These are phyloP conservation scores for Xylariomycetidae sp. DNA, from an alignment of 2,329 filamentous ascomycete genomes.

Conservation along the genomic window DNA sequence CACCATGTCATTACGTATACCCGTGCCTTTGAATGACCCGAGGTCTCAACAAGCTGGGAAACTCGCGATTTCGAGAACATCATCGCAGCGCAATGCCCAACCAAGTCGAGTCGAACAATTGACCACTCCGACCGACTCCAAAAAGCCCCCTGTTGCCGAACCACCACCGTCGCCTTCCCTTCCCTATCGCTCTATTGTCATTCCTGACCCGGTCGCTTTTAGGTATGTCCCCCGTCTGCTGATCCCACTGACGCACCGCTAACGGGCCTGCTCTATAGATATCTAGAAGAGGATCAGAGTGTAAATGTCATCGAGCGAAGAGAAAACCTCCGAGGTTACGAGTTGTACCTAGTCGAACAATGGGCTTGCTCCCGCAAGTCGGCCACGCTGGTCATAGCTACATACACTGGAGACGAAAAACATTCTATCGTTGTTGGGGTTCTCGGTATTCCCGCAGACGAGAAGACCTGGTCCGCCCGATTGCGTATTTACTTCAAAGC, in stretches of 20 bases:
- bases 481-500: conserved; percentile 82
- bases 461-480: conserved; percentile 72
- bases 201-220: conserved; percentile 56
- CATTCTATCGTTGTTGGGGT: conserved; percentile 77
- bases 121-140: conserved; percentile 12
- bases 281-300: conserved; percentile 78
- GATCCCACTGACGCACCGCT: too few relatives aligned
- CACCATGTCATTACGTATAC: conserved; percentile 29
- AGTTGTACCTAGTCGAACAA: conserved; percentile 92
- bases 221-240: too few relatives aligned
- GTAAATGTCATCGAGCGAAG: conserved; percentile 72
- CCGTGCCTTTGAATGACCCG: conserved; percentile 23
- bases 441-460: conserved; percentile 75
- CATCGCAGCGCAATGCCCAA: conserved; percentile 23
- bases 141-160: conserved; percentile 8
- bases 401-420: conserved; percentile 81
- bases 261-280: too few relatives aligned
- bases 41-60: conserved; percentile 35
- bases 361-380: conserved; percentile 92
- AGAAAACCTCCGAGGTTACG: conserved; percentile 72
- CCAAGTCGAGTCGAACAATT: conserved; percentile 20
- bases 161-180: conserved; percentile 21
- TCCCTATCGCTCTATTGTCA: conserved; percentile 44
- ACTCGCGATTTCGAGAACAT: conserved; percentile 27
- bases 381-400: conserved; percentile 86